Conservation (phyloP, 2,329 filamentous ascomycete genomes). For the Alternaria infectoria region DNA sequence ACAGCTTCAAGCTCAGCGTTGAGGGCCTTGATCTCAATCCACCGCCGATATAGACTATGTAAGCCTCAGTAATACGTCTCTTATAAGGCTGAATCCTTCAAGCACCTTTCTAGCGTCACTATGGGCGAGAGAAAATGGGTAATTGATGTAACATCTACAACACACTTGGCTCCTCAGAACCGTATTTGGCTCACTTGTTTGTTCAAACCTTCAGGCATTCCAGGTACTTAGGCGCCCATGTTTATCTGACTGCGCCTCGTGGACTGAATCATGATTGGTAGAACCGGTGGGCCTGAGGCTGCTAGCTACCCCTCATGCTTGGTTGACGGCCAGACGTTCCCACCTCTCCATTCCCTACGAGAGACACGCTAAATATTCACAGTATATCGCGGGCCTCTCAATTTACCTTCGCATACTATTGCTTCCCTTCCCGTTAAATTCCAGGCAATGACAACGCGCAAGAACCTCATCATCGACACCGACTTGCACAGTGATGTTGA, state of each 20-base stretch:
- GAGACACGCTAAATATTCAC: neutral
- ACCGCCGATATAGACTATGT: constrained; percentile 52
- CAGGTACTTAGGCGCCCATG: neutral
- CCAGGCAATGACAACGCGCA: neutral
- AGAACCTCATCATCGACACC: neutral
- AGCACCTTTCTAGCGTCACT: neutral
- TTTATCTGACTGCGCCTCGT: neutral
- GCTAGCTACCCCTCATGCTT: neutral
- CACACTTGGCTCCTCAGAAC: neutral
- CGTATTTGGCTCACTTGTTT: neutral
- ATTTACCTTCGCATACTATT: neutral
- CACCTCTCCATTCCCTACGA: neutral
- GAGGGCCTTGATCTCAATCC: constrained; percentile 66
- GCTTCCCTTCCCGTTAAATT: neutral
- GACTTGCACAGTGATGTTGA: neutral
- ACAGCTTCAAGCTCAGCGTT: constrained; percentile 66
- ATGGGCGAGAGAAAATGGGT: neutral
- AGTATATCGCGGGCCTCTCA: neutral
- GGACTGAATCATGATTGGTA: neutral
- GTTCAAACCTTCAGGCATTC: neutral
- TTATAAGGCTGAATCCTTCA: neutral
- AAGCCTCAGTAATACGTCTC: neutral
- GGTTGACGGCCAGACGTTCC: neutral
- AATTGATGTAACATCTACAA: neutral
- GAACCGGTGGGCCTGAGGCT: neutral